A percentile compares a stretch with the other conserved stretches of the same genome.
phyloP scores from a whole-genome alignment of 73 alveolate genomes.

The Diophrys appendiculata region DNA sequence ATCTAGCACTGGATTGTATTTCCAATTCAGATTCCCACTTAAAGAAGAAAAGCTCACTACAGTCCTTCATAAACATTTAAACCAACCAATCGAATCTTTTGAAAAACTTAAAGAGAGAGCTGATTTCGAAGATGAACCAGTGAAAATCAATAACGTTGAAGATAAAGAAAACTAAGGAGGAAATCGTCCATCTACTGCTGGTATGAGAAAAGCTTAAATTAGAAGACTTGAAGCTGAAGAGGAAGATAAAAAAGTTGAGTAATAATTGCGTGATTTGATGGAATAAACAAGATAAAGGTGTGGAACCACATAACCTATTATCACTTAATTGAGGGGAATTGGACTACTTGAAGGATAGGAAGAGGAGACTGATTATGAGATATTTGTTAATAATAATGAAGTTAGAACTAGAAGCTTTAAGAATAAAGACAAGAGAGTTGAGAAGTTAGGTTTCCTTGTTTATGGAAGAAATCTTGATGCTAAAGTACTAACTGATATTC shows the following conservation, averaged over 20 bases:
- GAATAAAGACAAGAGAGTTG: conserved; percentile 17
- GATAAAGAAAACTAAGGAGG: conserved; percentile 31
- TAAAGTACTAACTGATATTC: conserved; percentile 26
- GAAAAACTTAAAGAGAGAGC: neutral
- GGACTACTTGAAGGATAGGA: conserved; percentile 44
- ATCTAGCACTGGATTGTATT: conserved; percentile 26
- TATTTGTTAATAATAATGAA: conserved; percentile 23
- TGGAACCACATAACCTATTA: conserved; percentile 19
- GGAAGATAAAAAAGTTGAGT: conserved; percentile 31
- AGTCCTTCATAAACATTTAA: conserved; percentile 14
- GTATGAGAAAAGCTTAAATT: conserved; percentile 9
- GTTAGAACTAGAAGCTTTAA: conserved; percentile 22
- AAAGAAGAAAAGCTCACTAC: conserved; percentile 21
- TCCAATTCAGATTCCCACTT: conserved; percentile 37
- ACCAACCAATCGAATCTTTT: conserved; percentile 32
- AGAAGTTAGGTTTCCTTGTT: conserved; percentile 53
- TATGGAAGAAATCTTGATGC: conserved; percentile 59
- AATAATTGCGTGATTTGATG: neutral
- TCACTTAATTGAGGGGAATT: too few relatives aligned
- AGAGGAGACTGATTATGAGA: conserved; percentile 23
- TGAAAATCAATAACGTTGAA: neutral
- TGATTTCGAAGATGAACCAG: conserved; percentile 23
- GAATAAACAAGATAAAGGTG: conserved; percentile 1
- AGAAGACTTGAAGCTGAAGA: conserved; percentile 24
- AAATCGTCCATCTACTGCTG: conserved; percentile 10